Percentiles rank a stretch among this genome's conserved stretches.
These are phyloP conservation scores for Cordia subcordata DNA, from an alignment of 257 asterid species.

Conservation along the genomic window DNA sequence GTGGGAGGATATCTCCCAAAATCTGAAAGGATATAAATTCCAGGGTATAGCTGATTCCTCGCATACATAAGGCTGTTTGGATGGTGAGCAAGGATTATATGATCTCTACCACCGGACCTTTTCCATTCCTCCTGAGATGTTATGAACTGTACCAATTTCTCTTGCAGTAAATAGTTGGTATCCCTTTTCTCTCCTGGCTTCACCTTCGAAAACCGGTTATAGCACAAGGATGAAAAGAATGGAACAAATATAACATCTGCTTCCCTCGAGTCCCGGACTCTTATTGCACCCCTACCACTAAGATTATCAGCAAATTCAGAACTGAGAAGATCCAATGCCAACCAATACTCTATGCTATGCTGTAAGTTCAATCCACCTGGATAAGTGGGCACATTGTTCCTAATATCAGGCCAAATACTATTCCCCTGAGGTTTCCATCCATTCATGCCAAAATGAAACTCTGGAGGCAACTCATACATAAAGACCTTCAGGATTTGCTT, in stretches of 20 bases:
- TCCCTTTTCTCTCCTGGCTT: slow-evolving; percentile 42
- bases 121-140: slow-evolving; percentile 67
- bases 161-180: slow-evolving; percentile 50
- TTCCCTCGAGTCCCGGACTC: slow-evolving; percentile 71
- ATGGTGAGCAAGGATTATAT: slow-evolving; percentile 84
- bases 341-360: slow-evolving; percentile 95
- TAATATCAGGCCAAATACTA: slow-evolving; percentile 76
- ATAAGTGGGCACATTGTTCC: slow-evolving; percentile 50
- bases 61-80: slow-evolving; percentile 87
- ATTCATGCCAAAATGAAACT: slow-evolving; percentile 65
- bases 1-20: slow-evolving; percentile 92
- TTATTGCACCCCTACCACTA: slow-evolving; percentile 43
- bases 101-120: slow-evolving; percentile 75
- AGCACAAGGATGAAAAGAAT: slow-evolving; percentile 76
- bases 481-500: slow-evolving; percentile 56
- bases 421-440: slow-evolving; percentile 58
- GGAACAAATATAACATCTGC: slow-evolving; percentile 94
- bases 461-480: slow-evolving; percentile 88
- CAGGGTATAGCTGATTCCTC: slow-evolving; percentile 87
- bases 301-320: slow-evolving; percentile 43
- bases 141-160: slow-evolving; percentile 64
- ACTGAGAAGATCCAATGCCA: slow-evolving; percentile 69
- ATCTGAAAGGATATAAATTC: slow-evolving; percentile 71
- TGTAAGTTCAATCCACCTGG: slow-evolving; percentile 94
- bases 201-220: slow-evolving; percentile 62